Conservation (phyloP, 768 basidiomycete genomes). For the Mycena pura region DNA sequence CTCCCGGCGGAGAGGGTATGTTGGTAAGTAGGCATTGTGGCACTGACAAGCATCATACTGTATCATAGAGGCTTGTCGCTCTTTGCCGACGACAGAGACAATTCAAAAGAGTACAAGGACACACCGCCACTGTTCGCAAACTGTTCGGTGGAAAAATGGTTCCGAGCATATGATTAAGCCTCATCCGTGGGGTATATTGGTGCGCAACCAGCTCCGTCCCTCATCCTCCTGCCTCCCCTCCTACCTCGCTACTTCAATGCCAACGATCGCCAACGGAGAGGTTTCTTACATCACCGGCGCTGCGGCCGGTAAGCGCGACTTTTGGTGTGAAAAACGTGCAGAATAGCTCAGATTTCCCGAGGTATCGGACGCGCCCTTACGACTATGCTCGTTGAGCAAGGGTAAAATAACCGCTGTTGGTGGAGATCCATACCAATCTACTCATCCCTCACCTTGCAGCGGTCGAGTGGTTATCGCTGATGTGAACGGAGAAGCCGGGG, state of each 20-base stretch:
- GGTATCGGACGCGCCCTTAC: constrained; percentile 26
- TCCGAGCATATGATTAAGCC: too few species aligned
- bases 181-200: too few species aligned
- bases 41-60: too few species aligned
- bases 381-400: constrained; percentile 19
- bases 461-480: constrained; percentile 26
- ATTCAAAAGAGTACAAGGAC: too few species aligned
- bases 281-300: constrained; percentile 20
- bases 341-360: neutral
- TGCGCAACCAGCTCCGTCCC: too few species aligned
- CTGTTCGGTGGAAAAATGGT: too few species aligned
- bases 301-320: constrained; percentile 15
- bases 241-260: constrained; percentile 1
- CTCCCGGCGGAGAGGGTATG: too few species aligned
- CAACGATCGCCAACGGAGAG: constrained; percentile 17
- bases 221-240: neutral
- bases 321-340: neutral
- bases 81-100: too few species aligned
- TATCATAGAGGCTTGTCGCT: too few species aligned
- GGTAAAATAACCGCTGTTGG: constrained; percentile 7
- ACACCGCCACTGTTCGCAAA: too few species aligned
- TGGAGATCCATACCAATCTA: neutral
- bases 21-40: too few species aligned
- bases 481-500: constrained; percentile 16
- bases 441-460: neutral